Base-by-base conservation (phyloP, 257 asterid genomes). In the Nicotiana otophora region DNA sequence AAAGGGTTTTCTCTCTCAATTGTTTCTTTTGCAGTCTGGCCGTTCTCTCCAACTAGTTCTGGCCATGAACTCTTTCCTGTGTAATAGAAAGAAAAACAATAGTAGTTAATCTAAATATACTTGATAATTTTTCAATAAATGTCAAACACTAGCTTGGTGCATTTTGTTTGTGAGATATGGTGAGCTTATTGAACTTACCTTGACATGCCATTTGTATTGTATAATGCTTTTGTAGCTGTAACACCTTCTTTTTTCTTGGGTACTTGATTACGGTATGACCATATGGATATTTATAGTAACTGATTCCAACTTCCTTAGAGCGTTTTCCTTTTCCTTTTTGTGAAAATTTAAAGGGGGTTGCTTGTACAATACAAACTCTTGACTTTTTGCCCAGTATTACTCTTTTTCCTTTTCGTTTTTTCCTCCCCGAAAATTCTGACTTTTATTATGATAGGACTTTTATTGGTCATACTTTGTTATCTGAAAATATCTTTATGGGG, bases 21-120 rank as follows among this genome's bases (percentile, higher is more conserved):
- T 23, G 31, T 77, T 5, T 4, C 4, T 4, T 33, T 36, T 5
- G 87, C 85, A 4, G 3, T 36, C 11, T 58, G 11, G 7, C 86
- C 85, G 1, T 78, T 8, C 10, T 15, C 70, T 12, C 88, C 88
- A 4, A 86, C 5, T 20, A 86, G 83, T 53, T 83, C 88, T 1
- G 84, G 86, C 88, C 86, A 81, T 31, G 70, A 23, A 68, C 16
- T 46, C 70, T 80, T 86, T 54, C 88, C 86, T 81, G 11, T 67
- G 20, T 39, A 67, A 65, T 11, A 36, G 42, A 36, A 36, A 36
- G 8, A 1, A 10, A 66, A 30, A 15, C 12, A 1, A 65, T 0
- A 65, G 1, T 17, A 57, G 7, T 57, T 57, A 57, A 5, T 57
- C 7, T 3, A 57, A 57, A 57, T 12, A 53, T 57, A 17, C 63